Evolutionary conservation across 2,329 filamentous ascomycete species (phyloP), one percentile per base, ranked within the genome.

Genomic region (Zasmidium angulare): DNA sequence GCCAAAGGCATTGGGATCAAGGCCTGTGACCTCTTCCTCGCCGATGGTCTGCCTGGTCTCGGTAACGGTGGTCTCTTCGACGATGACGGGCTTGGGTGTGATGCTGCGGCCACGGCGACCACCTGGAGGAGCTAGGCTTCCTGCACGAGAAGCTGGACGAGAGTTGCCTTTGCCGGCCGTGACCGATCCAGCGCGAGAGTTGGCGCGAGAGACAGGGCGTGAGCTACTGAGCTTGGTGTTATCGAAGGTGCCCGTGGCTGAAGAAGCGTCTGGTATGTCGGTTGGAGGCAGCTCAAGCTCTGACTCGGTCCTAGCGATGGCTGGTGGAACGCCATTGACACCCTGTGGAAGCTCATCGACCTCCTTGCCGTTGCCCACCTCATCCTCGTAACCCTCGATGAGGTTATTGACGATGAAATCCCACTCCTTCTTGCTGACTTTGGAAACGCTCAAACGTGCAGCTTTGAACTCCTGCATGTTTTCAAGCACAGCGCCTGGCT

Each of bases 381-480:
- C 67, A 2, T 66, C 65, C 19, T 67, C 66, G 26, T 64, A 65
- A 17, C 58, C 65, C 26, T 68, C 67, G 36, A 71, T 66, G 20
- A 73, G 59, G 43, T 68, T 61, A 46, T 76, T 71, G 49, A 84
- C 78, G 56, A 92, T 77, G 63, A 84, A 84, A 31, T 83, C 75
- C 86, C 89, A 93, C 74, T 93, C 89, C 0, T 75, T 76, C 12
- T 75, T 75, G 51, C 79, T 82, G 7, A 93, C 89, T 63, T 81
- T 85, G 68, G 84, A 87, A 23, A 98, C 93, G 71, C 92, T 96
- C 55, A 97, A 76, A 43, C 93, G 83, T n/a, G 85, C 83, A 76
- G 92, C 86, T 70, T 87, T 93, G 62, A 97, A 79, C 76, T 95
- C 83, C 76, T 96, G 90, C 86, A 98, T 91, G 52, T 85, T 82